Conservation (phyloP, 345 rosid genomes). For the Litchi chinensis region DNA sequence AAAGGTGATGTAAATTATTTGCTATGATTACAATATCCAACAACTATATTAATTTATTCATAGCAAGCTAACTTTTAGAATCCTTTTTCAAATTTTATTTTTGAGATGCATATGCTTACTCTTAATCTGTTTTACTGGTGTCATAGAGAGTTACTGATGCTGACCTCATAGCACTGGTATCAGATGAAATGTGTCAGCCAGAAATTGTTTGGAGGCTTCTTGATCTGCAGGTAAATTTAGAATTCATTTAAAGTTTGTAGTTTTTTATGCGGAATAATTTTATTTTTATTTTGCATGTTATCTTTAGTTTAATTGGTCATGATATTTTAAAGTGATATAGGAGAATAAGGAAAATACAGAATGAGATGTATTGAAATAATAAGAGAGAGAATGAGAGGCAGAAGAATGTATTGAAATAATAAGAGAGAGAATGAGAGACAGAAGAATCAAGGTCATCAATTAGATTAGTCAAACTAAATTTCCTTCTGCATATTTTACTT, state of each 20-base stretch:
- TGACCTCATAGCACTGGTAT: conserved; percentile 82
- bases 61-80: neutral
- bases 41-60: neutral
- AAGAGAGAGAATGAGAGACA: neutral
- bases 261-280: neutral
- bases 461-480: neutral
- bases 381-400: neutral
- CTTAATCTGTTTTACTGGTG: conserved; percentile 24
- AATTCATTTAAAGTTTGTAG: neutral
- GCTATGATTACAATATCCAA: neutral
- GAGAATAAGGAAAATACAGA: neutral
- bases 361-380: neutral
- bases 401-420: neutral
- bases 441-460: neutral
- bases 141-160: conserved; percentile 84
- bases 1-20: conserved; percentile 51
- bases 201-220: conserved; percentile 75
- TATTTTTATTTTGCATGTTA: neutral
- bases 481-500: conserved; percentile 6
- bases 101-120: conserved; percentile 24
- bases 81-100: neutral
- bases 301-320: neutral
- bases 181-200: conserved; percentile 99
- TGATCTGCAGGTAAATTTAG: conserved; percentile 71
- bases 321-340: neutral